Evolutionary conservation across 192 early-diverging fungal species (phyloP).

Genomic region (Backusella morwellensis): DNA sequence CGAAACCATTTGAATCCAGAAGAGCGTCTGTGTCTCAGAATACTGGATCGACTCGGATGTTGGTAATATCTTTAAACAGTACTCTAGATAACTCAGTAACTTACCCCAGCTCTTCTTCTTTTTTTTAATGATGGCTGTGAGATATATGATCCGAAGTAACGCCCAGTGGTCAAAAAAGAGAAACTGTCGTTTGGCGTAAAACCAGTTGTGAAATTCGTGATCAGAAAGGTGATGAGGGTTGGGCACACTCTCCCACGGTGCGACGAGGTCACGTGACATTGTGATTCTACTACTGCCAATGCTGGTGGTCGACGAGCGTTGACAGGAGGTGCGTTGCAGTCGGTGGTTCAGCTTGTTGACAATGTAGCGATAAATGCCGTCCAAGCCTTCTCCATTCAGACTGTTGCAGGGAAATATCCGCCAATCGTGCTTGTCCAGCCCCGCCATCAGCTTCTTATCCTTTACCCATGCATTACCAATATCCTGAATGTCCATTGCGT

Average conservation of each 20-base stretch:
- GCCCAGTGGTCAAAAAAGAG: constrained; percentile 32
- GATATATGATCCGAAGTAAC: constrained; percentile 22
- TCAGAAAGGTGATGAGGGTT: constrained; percentile 30
- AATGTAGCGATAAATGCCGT: constrained; percentile 24
- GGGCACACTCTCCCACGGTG: constrained; percentile 33
- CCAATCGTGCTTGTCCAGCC: constrained; percentile 28
- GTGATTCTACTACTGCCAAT: constrained; percentile 8
- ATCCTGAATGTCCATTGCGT: constrained; percentile 25
- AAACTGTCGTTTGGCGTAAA: constrained; percentile 11
- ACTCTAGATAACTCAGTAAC: neutral
- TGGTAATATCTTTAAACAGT: constrained; percentile 13
- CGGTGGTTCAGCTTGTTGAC: constrained; percentile 8
- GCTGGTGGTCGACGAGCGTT: neutral
- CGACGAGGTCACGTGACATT: neutral
- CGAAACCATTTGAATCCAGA: constrained; percentile 39
- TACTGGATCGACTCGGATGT: constrained; percentile 17
- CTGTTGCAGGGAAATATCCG: constrained; percentile 28
- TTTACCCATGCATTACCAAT: constrained; percentile 30
- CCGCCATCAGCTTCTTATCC: constrained; percentile 7
- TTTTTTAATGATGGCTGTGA: constrained; percentile 14
- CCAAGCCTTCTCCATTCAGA: constrained; percentile 15
- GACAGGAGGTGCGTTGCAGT: neutral
- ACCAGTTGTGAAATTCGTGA: constrained; percentile 25
- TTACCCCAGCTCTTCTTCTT: neutral
- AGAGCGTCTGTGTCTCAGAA: constrained; percentile 35